A percentile compares a stretch with the other conserved stretches of the same genome.
phyloP scores from a whole-genome alignment of 1,284 basidiomycete genomes.

The Vanrija sp. region DNA sequence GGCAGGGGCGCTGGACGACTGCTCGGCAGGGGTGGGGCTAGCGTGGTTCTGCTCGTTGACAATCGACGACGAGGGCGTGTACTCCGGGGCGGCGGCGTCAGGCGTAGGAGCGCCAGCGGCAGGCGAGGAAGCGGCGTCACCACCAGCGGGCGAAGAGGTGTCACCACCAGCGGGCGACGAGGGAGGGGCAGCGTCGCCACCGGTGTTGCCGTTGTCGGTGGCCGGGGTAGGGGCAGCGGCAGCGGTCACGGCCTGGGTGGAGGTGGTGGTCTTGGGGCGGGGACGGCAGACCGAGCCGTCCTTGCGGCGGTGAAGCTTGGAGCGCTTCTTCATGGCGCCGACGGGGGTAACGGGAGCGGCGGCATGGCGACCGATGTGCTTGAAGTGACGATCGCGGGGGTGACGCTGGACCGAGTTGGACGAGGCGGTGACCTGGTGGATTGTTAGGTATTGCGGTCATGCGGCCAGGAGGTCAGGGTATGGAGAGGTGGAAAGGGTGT shows the following conservation, averaged over 20 bases:
- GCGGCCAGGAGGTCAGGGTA: background rate
- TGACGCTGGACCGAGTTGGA: slow-evolving; percentile 3
- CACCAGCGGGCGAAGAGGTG: background rate
- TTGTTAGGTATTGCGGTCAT: background rate
- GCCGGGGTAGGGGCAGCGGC: slow-evolving; percentile 6
- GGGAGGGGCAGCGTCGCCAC: slow-evolving; percentile 3
- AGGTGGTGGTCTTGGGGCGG: slow-evolving; percentile 18
- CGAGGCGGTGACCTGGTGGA: slow-evolving; percentile 6
- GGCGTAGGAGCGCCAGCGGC: slow-evolving; percentile 21
- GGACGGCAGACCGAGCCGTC: slow-evolving; percentile 45
- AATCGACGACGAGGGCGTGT: background rate
- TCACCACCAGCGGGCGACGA: slow-evolving; percentile 6
- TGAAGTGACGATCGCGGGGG: slow-evolving; percentile 5
- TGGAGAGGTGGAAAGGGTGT: background rate
- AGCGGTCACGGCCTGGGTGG: slow-evolving; percentile 15
- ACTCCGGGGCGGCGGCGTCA: background rate
- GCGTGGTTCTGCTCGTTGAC: background rate
- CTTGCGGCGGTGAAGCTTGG: slow-evolving; percentile 33
- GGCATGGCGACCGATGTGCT: background rate
- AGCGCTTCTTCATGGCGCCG: slow-evolving; percentile 42
- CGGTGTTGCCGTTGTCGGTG: background rate
- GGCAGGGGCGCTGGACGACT: slow-evolving; percentile 19
- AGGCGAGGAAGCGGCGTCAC: slow-evolving; percentile 6
- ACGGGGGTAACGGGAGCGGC: background rate
- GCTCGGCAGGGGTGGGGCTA: slow-evolving; percentile 5